These are phyloP conservation scores for Ophiosphaerella korrae DNA, from an alignment of 2,329 filamentous ascomycete species.

Conservation along the genomic window DNA sequence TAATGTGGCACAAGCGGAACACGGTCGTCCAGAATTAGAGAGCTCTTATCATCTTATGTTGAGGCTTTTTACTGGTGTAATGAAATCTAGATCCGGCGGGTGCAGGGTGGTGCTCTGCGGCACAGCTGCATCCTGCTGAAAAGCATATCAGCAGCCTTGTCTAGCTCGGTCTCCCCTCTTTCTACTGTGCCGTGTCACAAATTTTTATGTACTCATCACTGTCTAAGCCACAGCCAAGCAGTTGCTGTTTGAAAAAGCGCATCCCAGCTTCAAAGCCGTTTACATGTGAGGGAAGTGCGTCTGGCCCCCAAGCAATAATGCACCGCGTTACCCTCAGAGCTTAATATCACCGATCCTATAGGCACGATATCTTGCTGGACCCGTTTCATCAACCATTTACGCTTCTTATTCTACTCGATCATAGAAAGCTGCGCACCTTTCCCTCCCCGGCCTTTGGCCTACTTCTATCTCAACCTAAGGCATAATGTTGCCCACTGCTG, in stretches of 20 bases:
- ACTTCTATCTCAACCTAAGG: not conserved
- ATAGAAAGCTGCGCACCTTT: too few relatives aligned
- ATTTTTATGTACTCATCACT: not conserved
- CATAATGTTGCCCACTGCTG: conserved; percentile 17
- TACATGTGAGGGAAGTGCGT: too few relatives aligned
- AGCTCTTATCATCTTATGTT: conserved; percentile 1
- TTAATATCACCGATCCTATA: too few relatives aligned
- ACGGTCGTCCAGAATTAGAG: conserved; percentile 5
- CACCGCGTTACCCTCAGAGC: too few relatives aligned
- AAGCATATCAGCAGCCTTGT: not conserved
- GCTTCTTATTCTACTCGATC: conserved; percentile 1
- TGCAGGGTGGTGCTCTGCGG: conserved; percentile 1
- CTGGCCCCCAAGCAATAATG: too few relatives aligned
- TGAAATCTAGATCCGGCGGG: conserved; percentile 1
- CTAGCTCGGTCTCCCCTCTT: too few relatives aligned
- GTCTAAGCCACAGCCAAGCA: conserved; percentile 1
- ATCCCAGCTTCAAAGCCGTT: too few relatives aligned
- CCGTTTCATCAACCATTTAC: not conserved
- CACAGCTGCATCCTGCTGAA: conserved; percentile 1
- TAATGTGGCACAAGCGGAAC: not conserved
- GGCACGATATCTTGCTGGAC: too few relatives aligned
- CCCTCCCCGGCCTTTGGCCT: not conserved
- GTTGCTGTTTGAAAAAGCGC: not conserved
- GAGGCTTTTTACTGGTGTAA: not conserved
- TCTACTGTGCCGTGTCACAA: not conserved